A percentile compares a stretch with the other conserved stretches of the same genome.
phyloP scores from a whole-genome alignment of 2,329 filamentous ascomycete genomes.

The Talaromyces sp. region DNA sequence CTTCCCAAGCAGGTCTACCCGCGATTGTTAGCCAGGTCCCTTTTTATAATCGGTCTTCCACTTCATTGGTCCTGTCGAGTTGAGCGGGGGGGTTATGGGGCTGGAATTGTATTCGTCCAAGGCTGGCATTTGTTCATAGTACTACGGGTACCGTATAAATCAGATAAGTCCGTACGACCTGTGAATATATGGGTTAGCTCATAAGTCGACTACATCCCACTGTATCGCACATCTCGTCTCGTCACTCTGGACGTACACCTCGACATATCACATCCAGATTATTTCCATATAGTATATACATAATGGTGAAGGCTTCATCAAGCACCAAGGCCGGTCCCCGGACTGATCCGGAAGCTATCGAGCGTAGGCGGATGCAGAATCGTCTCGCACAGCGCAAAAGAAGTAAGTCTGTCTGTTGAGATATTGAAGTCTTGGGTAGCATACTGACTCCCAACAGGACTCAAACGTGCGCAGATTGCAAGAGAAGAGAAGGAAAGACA shows the following conservation, averaged over 20 bases:
- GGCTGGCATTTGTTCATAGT: slow-evolving; percentile 6
- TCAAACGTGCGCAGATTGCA: slow-evolving; percentile 17
- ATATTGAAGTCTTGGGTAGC: background rate
- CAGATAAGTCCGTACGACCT: background rate
- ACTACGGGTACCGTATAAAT: slow-evolving; percentile 9
- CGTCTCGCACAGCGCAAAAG: slow-evolving; percentile 18
- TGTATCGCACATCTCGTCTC: background rate
- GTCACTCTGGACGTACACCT: background rate
- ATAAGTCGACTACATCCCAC: slow-evolving; percentile 4
- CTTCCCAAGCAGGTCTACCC: slow-evolving; percentile 3
- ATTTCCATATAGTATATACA: background rate
- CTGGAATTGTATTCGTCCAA: slow-evolving; percentile 8
- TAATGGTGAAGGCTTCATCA: slow-evolving; percentile 12
- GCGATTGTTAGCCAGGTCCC: slow-evolving; percentile 3
- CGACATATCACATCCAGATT: background rate
- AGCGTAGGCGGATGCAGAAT: slow-evolving; percentile 18
- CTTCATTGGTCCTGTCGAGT: slow-evolving; percentile 7
- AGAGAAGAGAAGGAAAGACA: slow-evolving; percentile 18
- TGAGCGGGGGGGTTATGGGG: slow-evolving; percentile 5
- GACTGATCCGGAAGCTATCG: slow-evolving; percentile 18
- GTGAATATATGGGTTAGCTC: background rate
- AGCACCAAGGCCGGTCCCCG: slow-evolving; percentile 10
- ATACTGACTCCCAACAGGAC: slow-evolving; percentile 7
- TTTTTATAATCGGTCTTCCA: background rate
- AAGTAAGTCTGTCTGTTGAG: slow-evolving; percentile 4